phyloP scores from a whole-genome alignment of 331 rosid genomes.

The Cucumis variabilis region DNA sequence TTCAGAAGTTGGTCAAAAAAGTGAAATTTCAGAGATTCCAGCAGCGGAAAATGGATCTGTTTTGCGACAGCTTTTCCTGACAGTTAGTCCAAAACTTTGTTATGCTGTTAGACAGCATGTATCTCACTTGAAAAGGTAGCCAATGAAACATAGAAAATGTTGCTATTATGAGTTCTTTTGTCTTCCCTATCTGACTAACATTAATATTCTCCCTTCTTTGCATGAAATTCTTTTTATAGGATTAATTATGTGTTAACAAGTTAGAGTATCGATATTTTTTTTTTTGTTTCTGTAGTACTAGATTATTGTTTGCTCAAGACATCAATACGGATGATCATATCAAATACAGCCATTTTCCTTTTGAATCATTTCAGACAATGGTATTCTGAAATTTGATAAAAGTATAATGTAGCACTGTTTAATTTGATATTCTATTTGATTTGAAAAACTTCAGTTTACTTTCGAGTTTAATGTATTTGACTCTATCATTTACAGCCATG shows the following conservation, averaged over 20 bases:
- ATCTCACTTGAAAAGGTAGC: slow-evolving; percentile 62
- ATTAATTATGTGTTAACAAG: background rate
- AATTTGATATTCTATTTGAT: background rate
- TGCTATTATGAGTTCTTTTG: background rate
- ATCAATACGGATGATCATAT: background rate
- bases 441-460: background rate
- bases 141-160: background rate
- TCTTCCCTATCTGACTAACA: background rate
- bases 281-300: background rate
- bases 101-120: slow-evolving; percentile 66
- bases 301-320: background rate
- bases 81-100: slow-evolving; percentile 79
- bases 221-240: background rate
- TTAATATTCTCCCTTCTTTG: background rate
- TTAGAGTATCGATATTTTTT: background rate
- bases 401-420: background rate
- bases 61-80: slow-evolving; percentile 72
- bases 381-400: background rate
- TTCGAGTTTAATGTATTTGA: slow-evolving; percentile 3
- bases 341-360: background rate
- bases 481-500: slow-evolving; percentile 44
- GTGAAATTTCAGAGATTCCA: slow-evolving; percentile 22
- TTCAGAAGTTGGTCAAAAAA: slow-evolving; percentile 26
- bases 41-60: slow-evolving; percentile 35
- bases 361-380: background rate